Percentiles rank a stretch among this genome's conserved stretches.
Evolutionary conservation across 139 green algal species (phyloP).

Genomic region (Auxenochlorella protothecoides): DNA sequence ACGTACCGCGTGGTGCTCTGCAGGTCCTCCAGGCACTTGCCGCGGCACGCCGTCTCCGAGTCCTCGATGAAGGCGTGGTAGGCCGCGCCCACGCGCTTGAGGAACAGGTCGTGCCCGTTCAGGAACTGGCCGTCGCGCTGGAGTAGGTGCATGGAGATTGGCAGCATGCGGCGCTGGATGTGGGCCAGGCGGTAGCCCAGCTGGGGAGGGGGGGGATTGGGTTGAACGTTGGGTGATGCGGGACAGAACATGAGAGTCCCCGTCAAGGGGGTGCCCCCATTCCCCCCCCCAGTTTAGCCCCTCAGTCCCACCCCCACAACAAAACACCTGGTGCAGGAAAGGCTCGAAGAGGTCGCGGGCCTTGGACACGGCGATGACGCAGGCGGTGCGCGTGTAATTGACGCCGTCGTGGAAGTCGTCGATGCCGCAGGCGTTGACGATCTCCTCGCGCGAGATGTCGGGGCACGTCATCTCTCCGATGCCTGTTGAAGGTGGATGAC

Average conservation of each 20-base stretch:
- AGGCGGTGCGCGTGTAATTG: constrained; percentile 91
- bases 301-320: no score
- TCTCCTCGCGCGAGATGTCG: constrained; percentile 76
- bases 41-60: constrained; percentile 38
- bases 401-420: constrained; percentile 92
- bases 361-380: constrained; percentile 82
- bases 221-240: background rate
- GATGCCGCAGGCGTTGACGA: constrained; percentile 90
- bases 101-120: constrained; percentile 75
- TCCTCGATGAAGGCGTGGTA: constrained; percentile 82
- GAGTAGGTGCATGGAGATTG: constrained; percentile 81
- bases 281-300: no score
- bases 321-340: constrained; percentile 70
- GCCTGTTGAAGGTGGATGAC: constrained; percentile 1
- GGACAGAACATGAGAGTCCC: background rate
- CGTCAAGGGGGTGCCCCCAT: background rate
- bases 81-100: constrained; percentile 62
- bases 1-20: constrained; percentile 81
- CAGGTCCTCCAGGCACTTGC: constrained; percentile 85
- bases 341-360: constrained; percentile 81
- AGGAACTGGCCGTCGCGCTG: constrained; percentile 60
- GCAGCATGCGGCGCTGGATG: constrained; percentile 76
- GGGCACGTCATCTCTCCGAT: constrained; percentile 60
- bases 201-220: constrained; percentile 17
- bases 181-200: constrained; percentile 82